phyloP scores from a whole-genome alignment of 1,284 basidiomycete genomes.

The Cerioporus squamosus region DNA sequence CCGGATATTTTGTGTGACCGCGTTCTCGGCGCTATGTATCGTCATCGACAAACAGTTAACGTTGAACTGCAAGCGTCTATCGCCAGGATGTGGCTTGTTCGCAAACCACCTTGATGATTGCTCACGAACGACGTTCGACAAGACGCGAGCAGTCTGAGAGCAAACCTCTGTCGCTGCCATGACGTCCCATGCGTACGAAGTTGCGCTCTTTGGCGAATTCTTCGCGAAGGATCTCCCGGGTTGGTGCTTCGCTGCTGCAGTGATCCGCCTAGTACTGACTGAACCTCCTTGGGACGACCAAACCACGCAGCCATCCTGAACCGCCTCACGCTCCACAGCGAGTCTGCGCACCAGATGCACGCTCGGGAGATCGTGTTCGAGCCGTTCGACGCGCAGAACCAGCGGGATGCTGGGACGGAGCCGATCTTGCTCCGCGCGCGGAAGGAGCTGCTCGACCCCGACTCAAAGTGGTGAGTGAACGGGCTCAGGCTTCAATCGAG shows the following conservation, averaged over 20 bases:
- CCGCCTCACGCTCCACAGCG: conserved; percentile 75
- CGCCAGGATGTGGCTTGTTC: background rate
- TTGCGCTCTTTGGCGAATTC: conserved; percentile 80
- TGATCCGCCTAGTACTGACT: background rate
- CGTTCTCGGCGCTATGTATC: too few species aligned
- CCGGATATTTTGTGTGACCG: too few species aligned
- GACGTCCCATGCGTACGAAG: conserved; percentile 66
- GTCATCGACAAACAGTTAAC: too few species aligned
- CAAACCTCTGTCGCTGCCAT: conserved; percentile 3
- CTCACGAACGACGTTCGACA: background rate
- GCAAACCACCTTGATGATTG: background rate
- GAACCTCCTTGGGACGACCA: conserved; percentile 35
- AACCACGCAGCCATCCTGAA: conserved; percentile 63
- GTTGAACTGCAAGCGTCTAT: background rate
- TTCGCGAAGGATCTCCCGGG: conserved; percentile 41
- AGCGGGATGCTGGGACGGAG: conserved; percentile 61
- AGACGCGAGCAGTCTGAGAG: too few species aligned
- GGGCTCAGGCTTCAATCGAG: background rate
- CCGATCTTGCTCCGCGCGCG: conserved; percentile 73
- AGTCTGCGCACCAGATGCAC: conserved; percentile 72
- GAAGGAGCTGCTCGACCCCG: conserved; percentile 66
- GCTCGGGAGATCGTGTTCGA: conserved; percentile 76
- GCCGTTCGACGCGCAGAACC: conserved; percentile 64
- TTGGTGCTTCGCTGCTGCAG: background rate
- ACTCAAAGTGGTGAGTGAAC: conserved; percentile 62